phyloP scores from a whole-genome alignment of 768 basidiomycete genomes.

The Mycena floridula region DNA sequence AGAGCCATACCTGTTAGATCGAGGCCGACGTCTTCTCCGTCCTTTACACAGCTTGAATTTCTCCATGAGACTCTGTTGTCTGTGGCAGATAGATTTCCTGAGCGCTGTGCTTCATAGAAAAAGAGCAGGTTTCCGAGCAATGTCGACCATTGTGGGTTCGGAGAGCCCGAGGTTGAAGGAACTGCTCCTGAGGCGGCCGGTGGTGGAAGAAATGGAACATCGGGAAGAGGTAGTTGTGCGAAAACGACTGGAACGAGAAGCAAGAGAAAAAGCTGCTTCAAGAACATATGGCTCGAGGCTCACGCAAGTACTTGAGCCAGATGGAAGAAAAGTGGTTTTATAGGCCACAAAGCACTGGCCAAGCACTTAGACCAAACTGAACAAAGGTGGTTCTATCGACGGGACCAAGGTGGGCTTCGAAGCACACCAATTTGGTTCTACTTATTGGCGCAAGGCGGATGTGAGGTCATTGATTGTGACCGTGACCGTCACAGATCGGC shows the following conservation, averaged over 20 bases:
- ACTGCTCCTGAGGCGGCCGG: slow-evolving; percentile 49
- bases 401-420: too few relatives aligned
- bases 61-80: slow-evolving; percentile 81
- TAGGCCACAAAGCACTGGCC: too few relatives aligned
- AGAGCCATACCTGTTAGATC: slow-evolving; percentile 57
- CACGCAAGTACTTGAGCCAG: slow-evolving; percentile 16
- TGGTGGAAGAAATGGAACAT: slow-evolving; percentile 61
- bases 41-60: slow-evolving; percentile 71
- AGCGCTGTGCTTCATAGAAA: slow-evolving; percentile 90
- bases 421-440: too few relatives aligned
- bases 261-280: slow-evolving; percentile 15
- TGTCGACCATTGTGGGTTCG: slow-evolving; percentile 79
- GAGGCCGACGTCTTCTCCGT: slow-evolving; percentile 67
- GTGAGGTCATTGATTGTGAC: neutral
- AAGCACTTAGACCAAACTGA: too few relatives aligned
- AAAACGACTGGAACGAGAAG: slow-evolving; percentile 22
- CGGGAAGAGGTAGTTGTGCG: slow-evolving; percentile 60
- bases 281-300: too few relatives aligned
- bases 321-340: slow-evolving; percentile 3
- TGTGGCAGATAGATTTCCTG: slow-evolving; percentile 62
- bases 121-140: slow-evolving; percentile 77
- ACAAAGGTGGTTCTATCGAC: too few relatives aligned
- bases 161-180: slow-evolving; percentile 26
- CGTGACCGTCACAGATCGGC: neutral
- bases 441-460: neutral